Conservation (phyloP, 2,329 filamentous ascomycete species). For the Blumeriella jaapii region DNA sequence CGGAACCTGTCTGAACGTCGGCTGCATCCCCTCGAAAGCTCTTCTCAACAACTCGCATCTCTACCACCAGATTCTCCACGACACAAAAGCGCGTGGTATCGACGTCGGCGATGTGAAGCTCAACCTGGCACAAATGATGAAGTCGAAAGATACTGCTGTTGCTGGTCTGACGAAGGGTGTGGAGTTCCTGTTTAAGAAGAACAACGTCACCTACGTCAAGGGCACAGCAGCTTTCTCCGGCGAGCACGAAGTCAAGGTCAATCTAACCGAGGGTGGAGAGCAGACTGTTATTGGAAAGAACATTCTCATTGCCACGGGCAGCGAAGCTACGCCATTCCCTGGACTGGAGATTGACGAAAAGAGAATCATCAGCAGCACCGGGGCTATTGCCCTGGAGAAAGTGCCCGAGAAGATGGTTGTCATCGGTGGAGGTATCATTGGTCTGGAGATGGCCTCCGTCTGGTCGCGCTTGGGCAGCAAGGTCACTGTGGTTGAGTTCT, state of each 20-base stretch:
- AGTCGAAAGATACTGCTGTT: slow-evolving; percentile 93
- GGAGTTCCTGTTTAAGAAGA: slow-evolving; percentile 98
- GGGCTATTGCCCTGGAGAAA: slow-evolving; percentile 77
- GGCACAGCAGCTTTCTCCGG: slow-evolving; percentile 78
- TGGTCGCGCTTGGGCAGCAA: slow-evolving; percentile 91
- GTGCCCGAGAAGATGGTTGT: slow-evolving; percentile 95
- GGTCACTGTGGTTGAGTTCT: slow-evolving; percentile 95
- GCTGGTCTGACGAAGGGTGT: slow-evolving; percentile 86
- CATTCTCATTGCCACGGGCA: slow-evolving; percentile 94
- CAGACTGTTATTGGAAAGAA: slow-evolving; percentile 83
- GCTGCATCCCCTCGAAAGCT: slow-evolving; percentile 98
- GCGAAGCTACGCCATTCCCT: slow-evolving; percentile 91
- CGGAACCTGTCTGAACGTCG: slow-evolving; percentile 96
- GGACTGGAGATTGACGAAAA: slow-evolving; percentile 95
- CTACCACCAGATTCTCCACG: slow-evolving; percentile 94
- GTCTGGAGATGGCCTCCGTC: slow-evolving; percentile 95
- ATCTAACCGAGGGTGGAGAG: slow-evolving; percentile 84
- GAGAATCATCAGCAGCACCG: slow-evolving; percentile 92
- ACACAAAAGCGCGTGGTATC: slow-evolving; percentile 94
- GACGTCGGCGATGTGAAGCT: slow-evolving; percentile 96
- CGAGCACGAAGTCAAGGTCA: slow-evolving; percentile 85
- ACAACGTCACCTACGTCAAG: slow-evolving; percentile 96
- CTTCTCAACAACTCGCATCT: slow-evolving; percentile 99
- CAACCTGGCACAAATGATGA: slow-evolving; percentile 93
- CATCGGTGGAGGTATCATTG: slow-evolving; percentile 97